Conservation (phyloP, 257 asterid species). For the Striga asiatica region DNA sequence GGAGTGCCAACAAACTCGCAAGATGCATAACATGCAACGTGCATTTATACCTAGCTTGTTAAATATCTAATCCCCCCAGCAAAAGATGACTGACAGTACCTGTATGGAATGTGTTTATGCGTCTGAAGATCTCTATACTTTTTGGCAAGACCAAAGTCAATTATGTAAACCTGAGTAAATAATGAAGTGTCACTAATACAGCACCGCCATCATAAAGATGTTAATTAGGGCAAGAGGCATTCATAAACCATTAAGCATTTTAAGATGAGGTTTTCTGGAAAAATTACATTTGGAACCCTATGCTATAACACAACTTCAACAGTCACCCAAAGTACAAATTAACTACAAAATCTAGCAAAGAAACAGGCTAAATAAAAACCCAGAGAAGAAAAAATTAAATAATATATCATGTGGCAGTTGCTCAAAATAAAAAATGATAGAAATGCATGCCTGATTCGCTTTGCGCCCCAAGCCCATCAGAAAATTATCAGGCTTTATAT, state of each 20-base stretch:
- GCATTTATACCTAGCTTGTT: no score
- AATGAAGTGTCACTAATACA: slow-evolving; percentile 6
- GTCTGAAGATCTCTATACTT: slow-evolving; percentile 66
- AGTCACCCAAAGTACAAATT: no score
- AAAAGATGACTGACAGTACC: no score
- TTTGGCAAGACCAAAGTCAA: slow-evolving; percentile 90
- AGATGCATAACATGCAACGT: no score
- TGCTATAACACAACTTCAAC: no score
- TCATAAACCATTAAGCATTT: no score
- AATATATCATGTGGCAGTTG: not conserved
- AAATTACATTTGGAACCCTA: no score
- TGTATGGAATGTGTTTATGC: slow-evolving; percentile 77
- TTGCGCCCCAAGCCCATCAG: slow-evolving; percentile 98
- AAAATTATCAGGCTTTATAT: slow-evolving; percentile 90
- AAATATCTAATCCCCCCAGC: no score
- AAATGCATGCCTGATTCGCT: slow-evolving; percentile 72
- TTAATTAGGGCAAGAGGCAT: not conserved
- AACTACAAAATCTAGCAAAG: no score
- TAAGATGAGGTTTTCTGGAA: no score
- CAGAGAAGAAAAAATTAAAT: not conserved
- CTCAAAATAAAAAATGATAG: not conserved
- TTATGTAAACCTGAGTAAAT: slow-evolving; percentile 57
- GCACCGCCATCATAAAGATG: not conserved
- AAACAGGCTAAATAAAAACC: no score
- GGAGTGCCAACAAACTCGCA: no score